Percentiles rank a stretch among this genome's conserved stretches.
Conservation (phyloP, 805 yeast species). For the Pichia heedii region DNA sequence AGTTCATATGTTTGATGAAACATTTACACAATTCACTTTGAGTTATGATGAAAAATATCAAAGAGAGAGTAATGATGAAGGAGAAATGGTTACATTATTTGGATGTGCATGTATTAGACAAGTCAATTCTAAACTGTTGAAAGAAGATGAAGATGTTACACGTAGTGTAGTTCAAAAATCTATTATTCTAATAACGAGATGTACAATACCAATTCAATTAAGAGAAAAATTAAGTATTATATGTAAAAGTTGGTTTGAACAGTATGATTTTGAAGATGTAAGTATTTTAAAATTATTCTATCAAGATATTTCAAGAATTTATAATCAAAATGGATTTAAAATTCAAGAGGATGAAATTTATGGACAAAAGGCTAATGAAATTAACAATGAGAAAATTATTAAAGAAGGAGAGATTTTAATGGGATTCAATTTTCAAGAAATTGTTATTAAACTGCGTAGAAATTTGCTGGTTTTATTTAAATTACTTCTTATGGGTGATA, state of each 20-base stretch:
- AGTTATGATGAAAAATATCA: conserved; percentile 51
- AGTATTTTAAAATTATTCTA: conserved; percentile 59
- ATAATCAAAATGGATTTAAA: conserved; percentile 22
- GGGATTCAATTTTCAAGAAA: conserved; percentile 63
- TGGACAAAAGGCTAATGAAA: conserved; percentile 10
- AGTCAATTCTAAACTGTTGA: conserved; percentile 51
- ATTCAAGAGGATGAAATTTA: conserved; percentile 26
- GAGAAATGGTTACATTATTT: conserved; percentile 57
- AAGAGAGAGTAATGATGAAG: conserved; percentile 9
- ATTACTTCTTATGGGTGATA: conserved; percentile 61
- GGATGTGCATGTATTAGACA: conserved; percentile 94
- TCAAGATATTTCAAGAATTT: conserved; percentile 48
- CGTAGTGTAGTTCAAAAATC: conserved; percentile 89
- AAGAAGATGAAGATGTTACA: conserved; percentile 25
- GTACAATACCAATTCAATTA: conserved; percentile 82
- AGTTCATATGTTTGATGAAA: conserved; percentile 86
- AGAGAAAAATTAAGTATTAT: conserved; percentile 86
- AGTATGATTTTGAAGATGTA: conserved; percentile 65
- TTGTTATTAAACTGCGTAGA: conserved; percentile 49
- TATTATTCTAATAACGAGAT: conserved; percentile 68
- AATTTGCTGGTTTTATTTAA: conserved; percentile 63
- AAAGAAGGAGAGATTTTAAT: conserved; percentile 56
- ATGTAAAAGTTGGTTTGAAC: conserved; percentile 78
- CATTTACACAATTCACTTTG: conserved; percentile 83
- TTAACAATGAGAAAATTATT: conserved; percentile 18